phyloP scores from a whole-genome alignment of 768 basidiomycete genomes.

The Mycena rebaudengoi region DNA sequence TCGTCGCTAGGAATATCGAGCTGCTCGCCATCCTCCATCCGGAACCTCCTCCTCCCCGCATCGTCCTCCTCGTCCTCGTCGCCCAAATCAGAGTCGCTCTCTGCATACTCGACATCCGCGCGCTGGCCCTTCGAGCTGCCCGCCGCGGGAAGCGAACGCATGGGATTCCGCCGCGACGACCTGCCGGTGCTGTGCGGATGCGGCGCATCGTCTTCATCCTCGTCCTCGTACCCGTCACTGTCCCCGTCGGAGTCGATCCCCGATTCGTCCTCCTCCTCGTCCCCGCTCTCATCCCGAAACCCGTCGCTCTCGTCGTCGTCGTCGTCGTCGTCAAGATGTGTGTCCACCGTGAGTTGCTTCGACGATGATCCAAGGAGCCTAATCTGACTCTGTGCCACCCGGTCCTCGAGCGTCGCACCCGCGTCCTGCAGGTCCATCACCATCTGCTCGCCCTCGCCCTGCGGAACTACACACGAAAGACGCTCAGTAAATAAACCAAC shows the following conservation, averaged over 20 bases:
- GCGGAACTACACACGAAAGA: constrained; percentile 56
- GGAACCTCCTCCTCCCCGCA: constrained; percentile 41
- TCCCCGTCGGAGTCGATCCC: constrained; percentile 33
- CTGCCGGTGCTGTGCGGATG: constrained; percentile 59
- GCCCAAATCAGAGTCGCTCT: constrained; percentile 80
- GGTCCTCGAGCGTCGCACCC: constrained; percentile 81
- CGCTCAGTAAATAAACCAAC: not conserved
- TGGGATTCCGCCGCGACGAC: constrained; percentile 52
- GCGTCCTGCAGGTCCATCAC: constrained; percentile 96
- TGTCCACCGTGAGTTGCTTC: constrained; percentile 63
- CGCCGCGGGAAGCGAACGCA: constrained; percentile 48
- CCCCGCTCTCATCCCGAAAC: constrained; percentile 42
- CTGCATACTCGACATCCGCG: constrained; percentile 70
- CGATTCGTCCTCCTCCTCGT: constrained; percentile 42
- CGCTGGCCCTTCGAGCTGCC: constrained; percentile 41
- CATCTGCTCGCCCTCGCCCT: constrained; percentile 97
- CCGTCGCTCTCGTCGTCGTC: constrained; percentile 42
- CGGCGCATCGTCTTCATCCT: constrained; percentile 37
- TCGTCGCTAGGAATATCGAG: constrained; percentile 59
- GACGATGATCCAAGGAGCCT: constrained; percentile 86
- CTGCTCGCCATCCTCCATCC: constrained; percentile 60
- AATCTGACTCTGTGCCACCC: constrained; percentile 82
- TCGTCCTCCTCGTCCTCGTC: constrained; percentile 52
- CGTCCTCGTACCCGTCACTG: constrained; percentile 41
- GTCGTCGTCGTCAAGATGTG: constrained; percentile 45